Evolutionary conservation across 768 basidiomycete genomes (phyloP).

Genomic region (Termitomyces eurrhizus): DNA sequence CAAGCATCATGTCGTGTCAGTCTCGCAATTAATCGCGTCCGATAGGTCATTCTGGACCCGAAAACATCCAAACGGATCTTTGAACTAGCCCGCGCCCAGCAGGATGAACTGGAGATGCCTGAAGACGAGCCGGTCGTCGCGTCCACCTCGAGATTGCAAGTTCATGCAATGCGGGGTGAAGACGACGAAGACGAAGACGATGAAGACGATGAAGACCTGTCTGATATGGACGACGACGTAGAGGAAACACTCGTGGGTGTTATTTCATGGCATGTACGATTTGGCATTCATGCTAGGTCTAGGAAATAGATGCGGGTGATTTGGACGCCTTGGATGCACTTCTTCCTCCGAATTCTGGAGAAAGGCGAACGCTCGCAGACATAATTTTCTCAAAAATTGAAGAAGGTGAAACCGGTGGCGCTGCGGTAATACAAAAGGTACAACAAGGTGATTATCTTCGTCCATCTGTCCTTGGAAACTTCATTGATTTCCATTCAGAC

Average conservation of each 20-base stretch:
- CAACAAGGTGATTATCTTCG: conserved; percentile 42
- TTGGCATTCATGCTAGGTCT: conserved; percentile 13
- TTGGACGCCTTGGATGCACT: conserved; percentile 81
- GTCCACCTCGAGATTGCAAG: conserved; percentile 29
- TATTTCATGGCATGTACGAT: background rate
- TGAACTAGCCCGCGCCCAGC: conserved; percentile 89
- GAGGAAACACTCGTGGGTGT: conserved; percentile 59
- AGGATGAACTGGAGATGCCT: conserved; percentile 75
- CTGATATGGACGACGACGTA: conserved; percentile 46
- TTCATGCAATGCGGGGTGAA: conserved; percentile 27
- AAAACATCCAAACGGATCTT: conserved; percentile 87
- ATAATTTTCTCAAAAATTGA: conserved; percentile 95
- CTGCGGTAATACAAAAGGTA: conserved; percentile 56
- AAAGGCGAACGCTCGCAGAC: conserved; percentile 88
- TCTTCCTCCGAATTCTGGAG: conserved; percentile 68
- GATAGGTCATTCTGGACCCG: conserved; percentile 68
- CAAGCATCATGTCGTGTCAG: conserved; percentile 17
- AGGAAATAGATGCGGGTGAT: conserved; percentile 92
- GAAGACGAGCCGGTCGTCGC: conserved; percentile 38
- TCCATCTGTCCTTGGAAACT: background rate
- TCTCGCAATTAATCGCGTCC: conserved; percentile 8
- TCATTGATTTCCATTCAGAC: conserved; percentile 26
- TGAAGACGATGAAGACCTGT: conserved; percentile 27
- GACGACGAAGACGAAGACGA: conserved; percentile 49
- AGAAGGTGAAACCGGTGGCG: conserved; percentile 48